phyloP scores from a whole-genome alignment of 2,329 filamentous ascomycete species.

The Nemania abortiva region DNA sequence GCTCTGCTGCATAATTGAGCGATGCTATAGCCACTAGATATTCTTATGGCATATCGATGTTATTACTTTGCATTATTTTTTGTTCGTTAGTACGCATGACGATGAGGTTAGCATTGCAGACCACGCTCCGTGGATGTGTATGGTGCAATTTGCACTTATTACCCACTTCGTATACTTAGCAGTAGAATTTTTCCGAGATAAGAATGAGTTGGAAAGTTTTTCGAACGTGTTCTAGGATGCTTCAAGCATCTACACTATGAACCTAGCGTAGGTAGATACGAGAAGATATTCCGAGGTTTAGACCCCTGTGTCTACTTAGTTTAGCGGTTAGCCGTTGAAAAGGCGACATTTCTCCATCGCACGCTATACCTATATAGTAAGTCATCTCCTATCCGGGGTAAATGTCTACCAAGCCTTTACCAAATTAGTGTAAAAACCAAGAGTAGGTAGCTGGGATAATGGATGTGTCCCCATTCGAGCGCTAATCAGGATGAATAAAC shows the following conservation, averaged over 20 bases:
- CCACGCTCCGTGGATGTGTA: background rate
- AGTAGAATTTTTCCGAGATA: background rate
- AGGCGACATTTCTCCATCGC: background rate
- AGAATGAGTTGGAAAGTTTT: background rate
- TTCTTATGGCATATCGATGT: no score
- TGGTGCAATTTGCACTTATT: background rate
- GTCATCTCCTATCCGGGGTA: background rate
- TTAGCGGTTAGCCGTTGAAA: background rate
- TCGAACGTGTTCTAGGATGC: background rate
- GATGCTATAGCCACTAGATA: background rate
- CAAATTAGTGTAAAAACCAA: no score
- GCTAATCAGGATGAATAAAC: background rate
- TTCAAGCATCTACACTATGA: background rate
- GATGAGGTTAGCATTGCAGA: background rate
- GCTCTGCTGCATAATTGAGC: constrained; percentile 10
- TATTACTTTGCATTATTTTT: no score
- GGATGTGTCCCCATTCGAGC: no score
- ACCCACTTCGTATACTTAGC: background rate
- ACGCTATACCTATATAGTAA: constrained; percentile 14
- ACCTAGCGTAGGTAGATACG: background rate
- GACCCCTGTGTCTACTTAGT: constrained; percentile 3
- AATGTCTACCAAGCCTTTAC: background rate
- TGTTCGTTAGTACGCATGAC: no score
- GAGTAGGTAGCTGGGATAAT: no score
- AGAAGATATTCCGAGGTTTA: constrained; percentile 9